phyloP scores from a whole-genome alignment of 352 stramenopile species.

The Globisporangium spiculum region DNA sequence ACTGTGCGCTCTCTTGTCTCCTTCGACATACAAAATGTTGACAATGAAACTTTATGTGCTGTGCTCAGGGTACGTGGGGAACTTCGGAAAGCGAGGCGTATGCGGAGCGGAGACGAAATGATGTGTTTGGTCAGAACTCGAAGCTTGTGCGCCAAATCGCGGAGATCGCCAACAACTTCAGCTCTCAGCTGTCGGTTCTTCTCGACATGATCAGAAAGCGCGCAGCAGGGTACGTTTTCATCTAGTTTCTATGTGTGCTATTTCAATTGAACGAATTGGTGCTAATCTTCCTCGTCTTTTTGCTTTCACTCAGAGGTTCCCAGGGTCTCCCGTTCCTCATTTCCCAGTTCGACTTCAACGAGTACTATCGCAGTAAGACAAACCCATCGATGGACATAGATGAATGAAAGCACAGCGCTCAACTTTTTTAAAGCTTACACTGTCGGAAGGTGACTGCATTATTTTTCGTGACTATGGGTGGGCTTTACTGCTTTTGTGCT shows the following conservation, averaged over 20 bases:
- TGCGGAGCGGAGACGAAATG: constrained; percentile 26
- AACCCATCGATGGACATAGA: constrained; percentile 37
- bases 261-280: background rate
- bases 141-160: constrained; percentile 60
- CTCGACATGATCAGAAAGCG: constrained; percentile 71
- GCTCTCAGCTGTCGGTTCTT: constrained; percentile 54
- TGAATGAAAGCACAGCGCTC: constrained; percentile 31
- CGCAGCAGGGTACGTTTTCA: constrained; percentile 36
- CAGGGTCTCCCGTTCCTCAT: constrained; percentile 85
- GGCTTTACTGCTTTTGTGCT: background rate
- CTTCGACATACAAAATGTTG: background rate
- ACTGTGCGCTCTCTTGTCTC: background rate
- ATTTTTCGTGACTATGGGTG: background rate
- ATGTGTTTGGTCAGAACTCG: constrained; percentile 43
- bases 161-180: constrained; percentile 66
- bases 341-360: constrained; percentile 91
- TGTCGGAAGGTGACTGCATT: background rate
- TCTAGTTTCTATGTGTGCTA: constrained; percentile 6
- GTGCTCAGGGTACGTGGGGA: constrained; percentile 52
- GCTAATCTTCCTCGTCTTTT: constrained; percentile 8
- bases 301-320: constrained; percentile 34
- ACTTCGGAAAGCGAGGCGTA: constrained; percentile 54
- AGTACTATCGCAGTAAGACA: constrained; percentile 78
- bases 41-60: background rate
- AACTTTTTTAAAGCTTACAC: background rate